Percentiles rank a stretch among this genome's conserved stretches.
Conservation (phyloP, 2,329 filamentous ascomycete genomes). For the Raffaelea albimanens region DNA sequence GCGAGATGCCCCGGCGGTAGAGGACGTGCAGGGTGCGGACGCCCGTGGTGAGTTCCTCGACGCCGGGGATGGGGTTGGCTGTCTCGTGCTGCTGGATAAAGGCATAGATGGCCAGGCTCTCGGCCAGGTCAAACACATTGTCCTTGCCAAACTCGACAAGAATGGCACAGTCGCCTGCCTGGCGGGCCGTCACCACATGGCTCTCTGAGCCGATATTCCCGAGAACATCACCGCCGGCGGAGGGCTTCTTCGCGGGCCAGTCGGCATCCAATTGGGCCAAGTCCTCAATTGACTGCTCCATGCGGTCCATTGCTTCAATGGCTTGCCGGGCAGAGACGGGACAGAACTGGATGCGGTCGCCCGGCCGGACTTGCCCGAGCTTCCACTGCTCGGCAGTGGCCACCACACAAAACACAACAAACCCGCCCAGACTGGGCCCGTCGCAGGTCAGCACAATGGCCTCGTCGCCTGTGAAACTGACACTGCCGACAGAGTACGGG, state of each 20-base stretch:
- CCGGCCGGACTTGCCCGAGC: slow-evolving; percentile 23
- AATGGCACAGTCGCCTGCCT: slow-evolving; percentile 24
- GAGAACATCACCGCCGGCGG: too few species aligned
- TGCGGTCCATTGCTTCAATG: too few species aligned
- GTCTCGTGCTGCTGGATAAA: slow-evolving; percentile 13
- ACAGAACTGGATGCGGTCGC: too few species aligned
- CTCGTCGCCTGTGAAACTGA: slow-evolving; percentile 26
- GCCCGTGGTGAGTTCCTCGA: slow-evolving; percentile 24
- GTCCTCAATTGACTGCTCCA: too few species aligned
- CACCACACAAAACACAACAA: slow-evolving; percentile 19
- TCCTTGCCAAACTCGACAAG: slow-evolving; percentile 23
- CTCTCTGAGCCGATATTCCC: too few species aligned
- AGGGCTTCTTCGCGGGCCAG: too few species aligned
- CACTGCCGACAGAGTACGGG: slow-evolving; percentile 13
- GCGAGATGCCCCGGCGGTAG: slow-evolving; percentile 15
- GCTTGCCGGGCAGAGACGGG: too few species aligned
- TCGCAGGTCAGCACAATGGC: slow-evolving; percentile 24
- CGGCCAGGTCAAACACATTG: slow-evolving; percentile 20
- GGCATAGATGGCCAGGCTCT: slow-evolving; percentile 23
- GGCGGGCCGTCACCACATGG: slow-evolving; percentile 23
- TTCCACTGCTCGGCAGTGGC: slow-evolving; percentile 25
- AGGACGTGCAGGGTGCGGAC: slow-evolving; percentile 24
- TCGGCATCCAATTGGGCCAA: too few species aligned
- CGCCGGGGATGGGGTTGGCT: slow-evolving; percentile 17
- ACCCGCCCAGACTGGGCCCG: slow-evolving; percentile 23